A percentile compares a stretch with the other conserved stretches of the same genome.
phyloP scores from a whole-genome alignment of 2,329 filamentous ascomycete species.

The Exophiala mesophila region DNA sequence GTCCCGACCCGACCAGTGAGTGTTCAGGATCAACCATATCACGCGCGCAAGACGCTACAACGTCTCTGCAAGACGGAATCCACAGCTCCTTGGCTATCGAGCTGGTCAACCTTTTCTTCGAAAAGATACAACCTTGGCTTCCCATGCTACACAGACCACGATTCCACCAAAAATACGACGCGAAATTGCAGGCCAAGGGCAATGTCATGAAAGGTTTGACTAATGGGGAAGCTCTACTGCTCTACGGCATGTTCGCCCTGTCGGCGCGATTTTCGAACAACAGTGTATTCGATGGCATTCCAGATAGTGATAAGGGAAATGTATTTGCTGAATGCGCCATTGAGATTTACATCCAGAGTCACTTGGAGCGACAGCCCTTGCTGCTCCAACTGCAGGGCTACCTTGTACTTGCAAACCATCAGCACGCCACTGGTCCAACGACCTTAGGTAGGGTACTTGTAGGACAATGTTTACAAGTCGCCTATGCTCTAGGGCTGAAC shows the following conservation, averaged over 20 bases:
- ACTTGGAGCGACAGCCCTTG: slow-evolving; percentile 4
- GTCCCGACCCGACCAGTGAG: not conserved
- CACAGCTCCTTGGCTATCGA: slow-evolving; percentile 56
- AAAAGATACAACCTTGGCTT: slow-evolving; percentile 77
- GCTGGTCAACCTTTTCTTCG: slow-evolving; percentile 84
- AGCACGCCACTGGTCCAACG: slow-evolving; percentile 17
- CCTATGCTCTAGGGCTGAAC: slow-evolving; percentile 84
- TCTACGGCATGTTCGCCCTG: slow-evolving; percentile 20
- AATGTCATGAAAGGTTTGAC: slow-evolving; percentile 15
- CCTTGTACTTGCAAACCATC: slow-evolving; percentile 17
- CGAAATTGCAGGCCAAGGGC: slow-evolving; percentile 7
- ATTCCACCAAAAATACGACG: slow-evolving; percentile 44
- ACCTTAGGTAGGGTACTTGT: slow-evolving; percentile 75
- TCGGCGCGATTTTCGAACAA: slow-evolving; percentile 16
- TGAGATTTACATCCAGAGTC: slow-evolving; percentile 11
- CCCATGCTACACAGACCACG: slow-evolving; percentile 87
- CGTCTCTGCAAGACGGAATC: slow-evolving; percentile 1
- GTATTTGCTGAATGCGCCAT: slow-evolving; percentile 13
- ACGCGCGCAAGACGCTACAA: not conserved
- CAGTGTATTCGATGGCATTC: slow-evolving; percentile 7
- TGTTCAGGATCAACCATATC: not conserved
- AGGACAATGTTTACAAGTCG: slow-evolving; percentile 81
- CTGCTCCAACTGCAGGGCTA: slow-evolving; percentile 18
- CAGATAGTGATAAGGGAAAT: slow-evolving; percentile 10
- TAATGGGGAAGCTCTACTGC: slow-evolving; percentile 12